Evolutionary conservation across 805 yeast species (phyloP), one percentile per base, ranked within the genome.

Genomic region (Candida ascalaphidarum): DNA sequence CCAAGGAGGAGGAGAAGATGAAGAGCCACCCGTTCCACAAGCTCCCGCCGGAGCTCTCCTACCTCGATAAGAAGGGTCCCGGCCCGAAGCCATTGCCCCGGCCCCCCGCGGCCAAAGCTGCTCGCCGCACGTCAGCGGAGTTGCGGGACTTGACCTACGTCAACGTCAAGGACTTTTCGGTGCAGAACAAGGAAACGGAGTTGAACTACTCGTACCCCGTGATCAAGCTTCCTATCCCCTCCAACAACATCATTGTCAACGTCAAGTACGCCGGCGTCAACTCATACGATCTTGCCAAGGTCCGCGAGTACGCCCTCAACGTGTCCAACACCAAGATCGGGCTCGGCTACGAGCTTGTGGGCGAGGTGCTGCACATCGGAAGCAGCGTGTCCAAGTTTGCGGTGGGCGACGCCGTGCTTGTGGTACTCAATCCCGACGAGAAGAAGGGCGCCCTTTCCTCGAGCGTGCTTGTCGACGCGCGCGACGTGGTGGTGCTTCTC

Each of bases 261-360:
- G 73, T 79, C 14, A 57, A 59, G 25, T 71, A 71, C 32, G 76
- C 73, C 2, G 71, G 80, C 1, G 54, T 82, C 21, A 78, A 77
- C 41, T 81, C 89, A 3, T 61, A 71, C 27, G 94, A 81, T 44
- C 43, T 77, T 39, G 65, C 76, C 33, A 70, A 79, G 29, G 60
- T 71, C 43, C 71, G 74, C 43, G 66, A 73, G 22, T 76, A 74
- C 41, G 46, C 62, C 11, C 50, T 63, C 15, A 71, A 74, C 35
- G 50, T 72, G 29, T 66, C 71, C 21, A 69, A 73, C 22, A 71
- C 67, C 32, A 67, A 74, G 38, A 45, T 62, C 7, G 86, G 88
- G 6, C 48, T 78, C 17, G 92, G 92, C 1, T 69, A 80, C 40
- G 88, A 79, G 37, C 81, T 70, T 48, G 57, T 74, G 14, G 94